Evolutionary conservation across 139 green algal genomes (phyloP).

Genomic region (Micractinium conductrix): DNA sequence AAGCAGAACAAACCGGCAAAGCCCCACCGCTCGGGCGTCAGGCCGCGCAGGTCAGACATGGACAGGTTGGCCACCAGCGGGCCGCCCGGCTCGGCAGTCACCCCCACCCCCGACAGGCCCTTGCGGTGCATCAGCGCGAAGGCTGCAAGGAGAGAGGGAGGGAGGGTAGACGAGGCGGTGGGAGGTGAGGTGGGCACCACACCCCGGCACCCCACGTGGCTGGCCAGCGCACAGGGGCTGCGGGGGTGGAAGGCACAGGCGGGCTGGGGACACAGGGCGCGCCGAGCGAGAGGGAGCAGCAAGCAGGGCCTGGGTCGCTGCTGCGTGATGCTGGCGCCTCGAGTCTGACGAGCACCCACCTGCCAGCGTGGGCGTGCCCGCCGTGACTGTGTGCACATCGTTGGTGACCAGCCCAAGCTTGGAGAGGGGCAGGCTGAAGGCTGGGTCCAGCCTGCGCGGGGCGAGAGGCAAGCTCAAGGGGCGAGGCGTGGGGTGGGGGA

Average conservation of each 20-base stretch:
- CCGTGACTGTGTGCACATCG: constrained; percentile 17
- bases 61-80: constrained; percentile 36
- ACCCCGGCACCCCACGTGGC: not conserved
- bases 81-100: constrained; percentile 12
- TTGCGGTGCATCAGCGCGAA: constrained; percentile 38
- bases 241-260: not conserved
- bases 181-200: not conserved
- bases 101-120: constrained; percentile 26
- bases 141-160: not conserved
- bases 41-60: constrained; percentile 37
- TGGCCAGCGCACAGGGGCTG: not conserved
- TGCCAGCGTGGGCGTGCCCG: constrained; percentile 30
- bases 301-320: no score
- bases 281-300: not conserved
- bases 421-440: not conserved
- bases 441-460: constrained; percentile 36
- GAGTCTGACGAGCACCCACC: not conserved
- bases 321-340: no score
- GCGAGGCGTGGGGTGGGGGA: no score
- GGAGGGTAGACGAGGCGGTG: not conserved
- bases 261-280: no score
- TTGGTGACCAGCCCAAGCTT: constrained; percentile 32
- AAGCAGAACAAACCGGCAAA: no score
- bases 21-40: constrained; percentile 33
- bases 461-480: no score